Percentiles rank a stretch among this genome's conserved stretches.
Evolutionary conservation across 2,329 filamentous ascomycete genomes (phyloP).

Genomic region (Xenoacremonium recifei): DNA sequence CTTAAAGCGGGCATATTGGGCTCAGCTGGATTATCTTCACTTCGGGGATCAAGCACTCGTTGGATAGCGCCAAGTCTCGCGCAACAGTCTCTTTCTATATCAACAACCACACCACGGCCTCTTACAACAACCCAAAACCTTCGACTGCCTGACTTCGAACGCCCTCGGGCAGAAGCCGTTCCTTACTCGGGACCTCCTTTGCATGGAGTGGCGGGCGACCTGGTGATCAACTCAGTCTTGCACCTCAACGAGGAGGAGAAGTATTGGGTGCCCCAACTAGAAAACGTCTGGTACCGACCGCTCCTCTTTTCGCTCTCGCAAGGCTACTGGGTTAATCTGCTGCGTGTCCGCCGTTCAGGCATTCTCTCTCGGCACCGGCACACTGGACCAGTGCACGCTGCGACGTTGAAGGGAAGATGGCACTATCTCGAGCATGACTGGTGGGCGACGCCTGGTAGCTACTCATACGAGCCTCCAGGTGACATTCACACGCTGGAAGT

Average conservation of each 20-base stretch:
- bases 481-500: conserved; percentile 36
- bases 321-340: conserved; percentile 32
- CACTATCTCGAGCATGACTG: conserved; percentile 36
- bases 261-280: conserved; percentile 30
- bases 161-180: no score
- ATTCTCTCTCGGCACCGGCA: conserved; percentile 34
- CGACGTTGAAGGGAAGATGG: conserved; percentile 30
- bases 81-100: no score
- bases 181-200: conserved; percentile 23
- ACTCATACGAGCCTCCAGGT: conserved; percentile 33
- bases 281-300: conserved; percentile 31
- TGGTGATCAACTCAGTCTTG: conserved; percentile 23
- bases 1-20: no score
- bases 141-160: no score
- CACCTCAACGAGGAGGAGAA: conserved; percentile 29
- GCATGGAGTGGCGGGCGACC: conserved; percentile 18
- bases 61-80: no score
- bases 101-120: no score
- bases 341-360: conserved; percentile 28
- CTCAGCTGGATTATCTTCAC: no score
- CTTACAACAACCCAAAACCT: no score
- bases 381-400: conserved; percentile 32
- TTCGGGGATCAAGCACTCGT: no score
- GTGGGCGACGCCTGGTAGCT: conserved; percentile 34
- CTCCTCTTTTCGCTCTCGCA: conserved; percentile 28